Evolutionary conservation across 2,329 filamentous ascomycete genomes (phyloP).

Genomic region (Claviceps quebecensis): DNA sequence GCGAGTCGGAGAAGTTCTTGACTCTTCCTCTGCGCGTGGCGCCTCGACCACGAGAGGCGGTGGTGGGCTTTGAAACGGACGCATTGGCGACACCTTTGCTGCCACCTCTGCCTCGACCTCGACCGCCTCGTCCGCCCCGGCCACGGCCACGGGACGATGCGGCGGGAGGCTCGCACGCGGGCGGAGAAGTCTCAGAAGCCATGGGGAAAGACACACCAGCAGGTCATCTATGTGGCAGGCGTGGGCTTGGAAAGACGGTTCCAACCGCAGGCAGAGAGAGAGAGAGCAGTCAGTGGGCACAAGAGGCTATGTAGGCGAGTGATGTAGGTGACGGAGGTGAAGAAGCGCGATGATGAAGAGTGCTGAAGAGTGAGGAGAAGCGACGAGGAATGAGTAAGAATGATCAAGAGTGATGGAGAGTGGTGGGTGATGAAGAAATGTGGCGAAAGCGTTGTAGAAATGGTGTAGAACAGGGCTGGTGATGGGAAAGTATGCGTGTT

Average conservation of each 20-base stretch:
- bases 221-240: slow-evolving; percentile 17
- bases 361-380: not conserved
- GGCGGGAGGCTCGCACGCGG: slow-evolving; percentile 20
- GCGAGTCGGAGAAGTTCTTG: slow-evolving; percentile 40
- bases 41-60: slow-evolving; percentile 23
- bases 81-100: slow-evolving; percentile 17
- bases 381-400: not conserved
- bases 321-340: too few relatives aligned
- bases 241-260: not conserved
- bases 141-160: slow-evolving; percentile 19
- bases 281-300: not conserved
- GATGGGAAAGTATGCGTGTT: too few relatives aligned
- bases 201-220: slow-evolving; percentile 16
- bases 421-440: not conserved
- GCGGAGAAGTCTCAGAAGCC: slow-evolving; percentile 25
- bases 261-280: not conserved
- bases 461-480: too few relatives aligned
- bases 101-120: slow-evolving; percentile 12
- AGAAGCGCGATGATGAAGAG: not conserved
- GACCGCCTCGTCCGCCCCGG: slow-evolving; percentile 12
- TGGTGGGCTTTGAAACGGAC: slow-evolving; percentile 19
- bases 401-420: too few relatives aligned
- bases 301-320: not conserved
- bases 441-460: not conserved
- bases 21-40: slow-evolving; percentile 34